Conservation (phyloP, 1,284 basidiomycete genomes). For the Hypsizygus ulmarius region DNA sequence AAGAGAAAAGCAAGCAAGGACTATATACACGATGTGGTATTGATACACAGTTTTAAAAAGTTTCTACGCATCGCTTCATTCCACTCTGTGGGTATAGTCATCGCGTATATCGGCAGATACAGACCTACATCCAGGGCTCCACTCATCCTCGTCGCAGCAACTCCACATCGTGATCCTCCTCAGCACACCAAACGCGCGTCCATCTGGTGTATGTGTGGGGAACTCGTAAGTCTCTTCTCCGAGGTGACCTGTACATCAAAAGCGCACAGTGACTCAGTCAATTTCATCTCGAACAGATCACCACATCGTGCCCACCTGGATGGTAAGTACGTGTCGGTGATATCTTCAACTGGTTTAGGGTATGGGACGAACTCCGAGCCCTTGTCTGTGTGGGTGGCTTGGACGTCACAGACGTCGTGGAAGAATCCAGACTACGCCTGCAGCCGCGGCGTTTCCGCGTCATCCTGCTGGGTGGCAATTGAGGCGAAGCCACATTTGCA, state of each 20-base stretch:
- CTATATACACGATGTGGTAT: no score
- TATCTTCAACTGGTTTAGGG: slow-evolving; percentile 5
- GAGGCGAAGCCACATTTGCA: neutral
- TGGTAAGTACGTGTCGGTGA: slow-evolving; percentile 29
- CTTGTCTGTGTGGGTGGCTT: no score
- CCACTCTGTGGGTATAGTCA: neutral
- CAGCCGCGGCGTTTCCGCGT: slow-evolving; percentile 11
- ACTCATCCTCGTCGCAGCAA: slow-evolving; percentile 40
- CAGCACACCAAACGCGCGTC: slow-evolving; percentile 28
- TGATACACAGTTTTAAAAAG: no score
- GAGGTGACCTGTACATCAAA: slow-evolving; percentile 28
- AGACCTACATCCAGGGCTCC: slow-evolving; percentile 30
- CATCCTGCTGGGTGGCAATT: no score
- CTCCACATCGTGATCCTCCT: slow-evolving; percentile 41
- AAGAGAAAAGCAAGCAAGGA: no score
- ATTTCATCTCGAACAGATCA: neutral
- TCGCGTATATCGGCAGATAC: slow-evolving; percentile 7
- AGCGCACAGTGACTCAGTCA: neutral
- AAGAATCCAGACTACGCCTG: slow-evolving; percentile 10
- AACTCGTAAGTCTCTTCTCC: slow-evolving; percentile 39
- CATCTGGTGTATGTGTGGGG: slow-evolving; percentile 31
- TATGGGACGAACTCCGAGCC: no score
- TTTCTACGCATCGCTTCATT: no score
- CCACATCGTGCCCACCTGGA: slow-evolving; percentile 27
- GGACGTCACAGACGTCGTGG: neutral